Evolutionary conservation across 495 filamentous ascomycete species (phyloP), one percentile per base, ranked within the genome.

Genomic region (Xylaria venustula): DNA sequence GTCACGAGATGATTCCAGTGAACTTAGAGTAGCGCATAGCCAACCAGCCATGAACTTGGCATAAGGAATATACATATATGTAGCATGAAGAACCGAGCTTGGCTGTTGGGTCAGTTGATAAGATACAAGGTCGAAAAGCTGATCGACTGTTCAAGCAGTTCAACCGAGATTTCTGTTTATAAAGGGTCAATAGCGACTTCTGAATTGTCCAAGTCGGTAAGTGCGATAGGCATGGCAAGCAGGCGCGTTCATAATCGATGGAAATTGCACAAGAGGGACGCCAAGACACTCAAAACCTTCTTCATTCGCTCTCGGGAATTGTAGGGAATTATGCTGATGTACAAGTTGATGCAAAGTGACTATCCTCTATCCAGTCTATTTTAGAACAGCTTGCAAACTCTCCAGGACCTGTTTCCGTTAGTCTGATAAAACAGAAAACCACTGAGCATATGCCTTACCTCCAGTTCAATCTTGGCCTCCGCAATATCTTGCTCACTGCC

Each of bases 401-500:
- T 90, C 87, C 61, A 90, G 75, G 68, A 90, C 86, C 86, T 89
- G 58, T 71, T 62, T 37, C n/a, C 19, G 54, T 71, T 62, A 51
- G 19, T 19, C 23, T 17, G 7, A 20, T 32, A 61, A 41, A 17
- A 17, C 23, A 7, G n/a, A 41, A n/a, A 36, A 8, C 20, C 12
- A 50, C 20, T 25, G 15, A 9, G 47, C 7, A 34, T 5, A 3
- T n/a, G 56, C 64, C 72, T 61, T 79, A 97, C 94, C 90, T 98
- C 94, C 64, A 99, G 79, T 83, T 99, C 95, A 73, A 98, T 91
- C 84, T 94, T 97, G 58, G 94, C 94, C 85, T 98, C 94, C 58
- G 92, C 93, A 76, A 97, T 90, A 72, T 99, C 94, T 79, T 92
- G 89, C 85, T 98, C 94, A 75, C 92, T 97, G 68, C 94, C 94